These are phyloP conservation scores for Coccomyxa sp. DNA, from an alignment of 139 green algal genomes.

Conservation along the genomic window DNA sequence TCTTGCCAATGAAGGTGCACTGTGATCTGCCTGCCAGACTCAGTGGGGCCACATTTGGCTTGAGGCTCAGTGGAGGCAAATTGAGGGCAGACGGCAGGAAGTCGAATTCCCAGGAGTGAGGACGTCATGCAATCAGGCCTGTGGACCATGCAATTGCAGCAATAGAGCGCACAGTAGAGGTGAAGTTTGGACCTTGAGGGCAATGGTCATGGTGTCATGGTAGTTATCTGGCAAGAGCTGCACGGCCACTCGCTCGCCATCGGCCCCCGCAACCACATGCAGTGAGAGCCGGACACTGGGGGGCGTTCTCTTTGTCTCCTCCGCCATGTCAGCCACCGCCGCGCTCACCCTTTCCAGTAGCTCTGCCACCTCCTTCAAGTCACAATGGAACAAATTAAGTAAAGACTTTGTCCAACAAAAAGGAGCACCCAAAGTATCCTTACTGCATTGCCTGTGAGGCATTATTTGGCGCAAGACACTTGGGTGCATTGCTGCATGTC, in stretches of 20 bases:
- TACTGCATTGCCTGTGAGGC: no score
- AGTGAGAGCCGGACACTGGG: slow-evolving; percentile 2
- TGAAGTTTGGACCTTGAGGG: background rate
- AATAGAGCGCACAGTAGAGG: background rate
- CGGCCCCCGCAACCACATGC: background rate
- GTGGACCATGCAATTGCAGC: background rate
- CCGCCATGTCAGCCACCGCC: background rate
- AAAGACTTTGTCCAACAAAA: no score
- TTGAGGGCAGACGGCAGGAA: no score
- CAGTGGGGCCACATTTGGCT: background rate
- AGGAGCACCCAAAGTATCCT: background rate
- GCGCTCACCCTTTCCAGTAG: slow-evolving; percentile 5
- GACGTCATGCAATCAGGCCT: background rate
- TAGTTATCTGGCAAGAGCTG: slow-evolving; percentile 25
- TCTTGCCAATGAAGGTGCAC: background rate
- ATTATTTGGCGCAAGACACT: no score
- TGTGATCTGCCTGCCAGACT: background rate
- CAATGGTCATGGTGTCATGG: slow-evolving; percentile 13
- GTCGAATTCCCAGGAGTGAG: background rate
- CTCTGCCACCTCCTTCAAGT: slow-evolving; percentile 24
- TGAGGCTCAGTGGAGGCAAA: background rate
- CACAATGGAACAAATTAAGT: background rate
- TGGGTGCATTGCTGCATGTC: background rate
- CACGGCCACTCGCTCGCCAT: background rate
- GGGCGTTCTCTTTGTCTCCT: slow-evolving; percentile 12